A percentile compares a stretch with the other conserved stretches of the same genome.
phyloP scores from a whole-genome alignment of 176 grass and related monocot species.

The Miscanthus lutarioriparius region DNA sequence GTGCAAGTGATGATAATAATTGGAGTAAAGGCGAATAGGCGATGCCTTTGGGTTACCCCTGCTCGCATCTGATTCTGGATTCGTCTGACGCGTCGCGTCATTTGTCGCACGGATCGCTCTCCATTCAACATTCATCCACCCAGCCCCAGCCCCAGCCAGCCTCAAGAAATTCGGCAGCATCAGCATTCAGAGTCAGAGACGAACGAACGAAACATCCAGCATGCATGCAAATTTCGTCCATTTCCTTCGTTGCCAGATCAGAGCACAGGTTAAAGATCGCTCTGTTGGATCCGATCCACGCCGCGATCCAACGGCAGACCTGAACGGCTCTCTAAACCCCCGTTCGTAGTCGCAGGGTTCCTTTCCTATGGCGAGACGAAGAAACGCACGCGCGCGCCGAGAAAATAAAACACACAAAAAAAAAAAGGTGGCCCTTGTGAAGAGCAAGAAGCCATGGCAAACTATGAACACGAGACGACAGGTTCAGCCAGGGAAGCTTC shows the following conservation, averaged over 20 bases:
- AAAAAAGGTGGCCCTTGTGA: background rate
- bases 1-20: no score
- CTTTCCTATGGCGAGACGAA: background rate
- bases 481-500: background rate
- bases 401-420: background rate
- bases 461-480: background rate
- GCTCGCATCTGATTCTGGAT: slow-evolving; percentile 27
- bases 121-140: background rate
- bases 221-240: background rate
- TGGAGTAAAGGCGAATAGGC: no score
- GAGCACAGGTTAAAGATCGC: background rate
- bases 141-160: background rate
- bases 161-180: background rate
- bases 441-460: background rate
- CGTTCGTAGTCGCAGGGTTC: background rate
- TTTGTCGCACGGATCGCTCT: background rate
- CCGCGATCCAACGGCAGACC: background rate
- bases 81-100: background rate
- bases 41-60: background rate
- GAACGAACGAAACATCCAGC: background rate
- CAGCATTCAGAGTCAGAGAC: background rate
- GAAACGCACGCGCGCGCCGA: background rate
- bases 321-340: background rate
- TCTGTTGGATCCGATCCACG: background rate
- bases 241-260: background rate